phyloP scores from a whole-genome alignment of 2,329 filamentous ascomycete species.

The Metarhizium anisopliae region DNA sequence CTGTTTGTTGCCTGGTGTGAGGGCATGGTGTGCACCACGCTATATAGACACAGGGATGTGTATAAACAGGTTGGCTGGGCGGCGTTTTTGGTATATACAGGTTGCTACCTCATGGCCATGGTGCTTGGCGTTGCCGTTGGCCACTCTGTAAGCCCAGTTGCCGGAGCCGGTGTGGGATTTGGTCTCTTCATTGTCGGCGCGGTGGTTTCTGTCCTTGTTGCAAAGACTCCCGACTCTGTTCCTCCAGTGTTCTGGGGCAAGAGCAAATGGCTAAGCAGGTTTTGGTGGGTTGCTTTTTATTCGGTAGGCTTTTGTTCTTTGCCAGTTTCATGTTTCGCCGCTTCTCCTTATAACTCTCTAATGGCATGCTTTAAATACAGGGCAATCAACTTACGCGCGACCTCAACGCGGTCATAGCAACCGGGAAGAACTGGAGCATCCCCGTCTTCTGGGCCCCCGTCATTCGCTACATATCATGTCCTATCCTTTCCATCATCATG shows the following conservation, averaged over 20 bases:
- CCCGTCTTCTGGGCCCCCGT: slow-evolving; percentile 28
- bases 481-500: slow-evolving; percentile 35
- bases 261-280: slow-evolving; percentile 26
- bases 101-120: slow-evolving; percentile 38
- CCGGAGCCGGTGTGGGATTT: slow-evolving; percentile 38
- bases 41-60: slow-evolving; percentile 39
- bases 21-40: slow-evolving; percentile 38
- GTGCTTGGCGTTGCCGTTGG: slow-evolving; percentile 37
- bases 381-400: slow-evolving; percentile 43
- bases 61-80: slow-evolving; percentile 29
- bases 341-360: no score
- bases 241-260: slow-evolving; percentile 33
- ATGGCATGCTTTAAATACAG: slow-evolving; percentile 19
- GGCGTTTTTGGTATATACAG: slow-evolving; percentile 32
- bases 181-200: slow-evolving; percentile 34
- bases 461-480: slow-evolving; percentile 34
- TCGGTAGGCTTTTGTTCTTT: slow-evolving; percentile 28
- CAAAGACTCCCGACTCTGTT: slow-evolving; percentile 26
- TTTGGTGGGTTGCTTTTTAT: slow-evolving; percentile 41
- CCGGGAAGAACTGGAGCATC: slow-evolving; percentile 42
- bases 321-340: no score
- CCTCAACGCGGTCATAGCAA: slow-evolving; percentile 37
- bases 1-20: slow-evolving; percentile 34
- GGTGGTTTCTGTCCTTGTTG: slow-evolving; percentile 24
- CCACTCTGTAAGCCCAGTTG: slow-evolving; percentile 29